phyloP scores from a whole-genome alignment of 2,329 filamentous ascomycete genomes.

The Aquanectria penicillioides region DNA sequence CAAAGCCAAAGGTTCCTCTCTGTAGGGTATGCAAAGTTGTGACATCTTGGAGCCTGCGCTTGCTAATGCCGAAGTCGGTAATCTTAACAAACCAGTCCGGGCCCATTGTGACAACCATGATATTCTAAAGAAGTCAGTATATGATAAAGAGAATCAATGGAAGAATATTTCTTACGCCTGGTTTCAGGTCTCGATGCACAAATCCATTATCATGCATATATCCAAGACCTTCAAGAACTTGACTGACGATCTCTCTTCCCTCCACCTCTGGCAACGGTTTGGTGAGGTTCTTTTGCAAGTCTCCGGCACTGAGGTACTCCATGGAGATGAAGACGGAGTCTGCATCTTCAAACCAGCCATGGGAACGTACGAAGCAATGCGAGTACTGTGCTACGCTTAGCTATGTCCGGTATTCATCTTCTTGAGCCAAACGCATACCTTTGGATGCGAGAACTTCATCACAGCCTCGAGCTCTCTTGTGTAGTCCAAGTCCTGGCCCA shows the following conservation, averaged over 20 bases:
- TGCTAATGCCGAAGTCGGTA: neutral
- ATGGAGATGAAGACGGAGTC: neutral
- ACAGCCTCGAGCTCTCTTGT: neutral
- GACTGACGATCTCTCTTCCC: neutral
- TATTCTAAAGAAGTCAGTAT: neutral
- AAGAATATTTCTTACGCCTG: neutral
- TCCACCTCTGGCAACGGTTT: neutral
- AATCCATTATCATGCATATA: slow-evolving; percentile 2
- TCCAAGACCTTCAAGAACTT: neutral
- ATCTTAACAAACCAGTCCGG: neutral
- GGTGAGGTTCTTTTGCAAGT: neutral
- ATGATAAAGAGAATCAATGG: too few relatives aligned
- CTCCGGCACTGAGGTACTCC: neutral
- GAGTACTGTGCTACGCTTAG: too few relatives aligned
- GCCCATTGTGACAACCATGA: neutral
- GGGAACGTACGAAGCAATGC: neutral
- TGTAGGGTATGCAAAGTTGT: neutral
- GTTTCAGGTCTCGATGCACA: neutral
- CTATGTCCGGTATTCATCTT: too few relatives aligned
- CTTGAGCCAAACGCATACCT: too few relatives aligned
- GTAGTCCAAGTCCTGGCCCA: neutral
- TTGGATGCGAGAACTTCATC: neutral
- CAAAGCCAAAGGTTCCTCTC: neutral
- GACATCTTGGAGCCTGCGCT: neutral
- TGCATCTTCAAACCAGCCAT: neutral